These are phyloP conservation scores for Penicillium brevicompactum DNA, from an alignment of 2,329 filamentous ascomycete genomes.

Conservation along the genomic window DNA sequence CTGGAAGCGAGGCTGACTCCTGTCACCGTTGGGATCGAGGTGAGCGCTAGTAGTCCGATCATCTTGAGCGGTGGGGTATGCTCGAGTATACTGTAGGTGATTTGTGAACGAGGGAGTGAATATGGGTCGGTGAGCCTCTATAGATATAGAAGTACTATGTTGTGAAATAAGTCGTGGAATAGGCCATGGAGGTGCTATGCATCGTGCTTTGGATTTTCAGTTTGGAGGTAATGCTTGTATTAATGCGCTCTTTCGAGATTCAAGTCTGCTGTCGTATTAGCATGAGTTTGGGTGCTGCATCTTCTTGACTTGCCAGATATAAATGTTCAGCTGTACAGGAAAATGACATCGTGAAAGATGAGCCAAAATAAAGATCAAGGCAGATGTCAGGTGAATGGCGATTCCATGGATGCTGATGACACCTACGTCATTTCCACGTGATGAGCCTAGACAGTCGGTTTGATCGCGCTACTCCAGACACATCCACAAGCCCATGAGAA, in stretches of 20 bases:
- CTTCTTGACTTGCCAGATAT: neutral
- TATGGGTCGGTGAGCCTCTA: neutral
- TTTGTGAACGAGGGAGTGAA: neutral
- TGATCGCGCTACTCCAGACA: no score
- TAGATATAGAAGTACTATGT: neutral
- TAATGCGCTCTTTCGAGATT: neutral
- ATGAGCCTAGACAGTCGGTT: neutral
- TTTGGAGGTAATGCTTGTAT: neutral
- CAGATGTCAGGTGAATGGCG: neutral
- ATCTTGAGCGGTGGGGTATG: constrained; percentile 26
- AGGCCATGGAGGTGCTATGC: neutral
- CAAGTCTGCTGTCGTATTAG: neutral
- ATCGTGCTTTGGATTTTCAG: neutral
- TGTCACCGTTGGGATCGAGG: constrained; percentile 50
- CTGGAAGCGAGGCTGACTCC: constrained; percentile 49
- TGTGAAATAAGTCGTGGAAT: neutral
- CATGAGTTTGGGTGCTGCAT: neutral
- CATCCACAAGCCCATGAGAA: no score
- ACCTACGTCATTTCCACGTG: constrained; percentile 25
- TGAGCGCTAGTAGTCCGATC: constrained; percentile 43
- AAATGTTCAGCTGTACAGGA: neutral
- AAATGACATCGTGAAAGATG: neutral
- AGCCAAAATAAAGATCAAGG: neutral
- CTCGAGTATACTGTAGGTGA: neutral
- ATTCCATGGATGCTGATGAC: neutral